Conservation (phyloP, 2,329 filamentous ascomycete species). For the Macrophomina pseudophaseolina region DNA sequence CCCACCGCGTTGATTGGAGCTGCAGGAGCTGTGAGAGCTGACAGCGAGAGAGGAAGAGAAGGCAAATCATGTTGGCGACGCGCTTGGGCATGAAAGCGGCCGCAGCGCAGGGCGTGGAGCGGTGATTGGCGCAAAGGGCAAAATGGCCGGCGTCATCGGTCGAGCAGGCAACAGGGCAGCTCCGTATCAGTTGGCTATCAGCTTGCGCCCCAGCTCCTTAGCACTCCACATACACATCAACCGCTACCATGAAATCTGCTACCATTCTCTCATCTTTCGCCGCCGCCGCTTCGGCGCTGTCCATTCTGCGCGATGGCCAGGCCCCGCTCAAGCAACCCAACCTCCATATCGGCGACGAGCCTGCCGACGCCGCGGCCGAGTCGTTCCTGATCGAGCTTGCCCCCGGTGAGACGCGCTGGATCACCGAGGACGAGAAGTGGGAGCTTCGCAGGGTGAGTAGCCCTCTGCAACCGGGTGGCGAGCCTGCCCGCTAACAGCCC, state of each 20-base stretch:
- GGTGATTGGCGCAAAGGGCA: conserved; percentile 11
- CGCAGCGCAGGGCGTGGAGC: conserved; percentile 7
- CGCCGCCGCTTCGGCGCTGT: conserved; percentile 25
- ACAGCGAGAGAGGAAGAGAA: background rate
- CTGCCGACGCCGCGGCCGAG: conserved; percentile 21
- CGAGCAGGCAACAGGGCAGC: background rate
- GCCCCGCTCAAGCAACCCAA: conserved; percentile 20
- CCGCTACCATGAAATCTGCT: conserved; percentile 25
- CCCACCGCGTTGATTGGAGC: too few species aligned
- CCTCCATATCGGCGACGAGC: background rate
- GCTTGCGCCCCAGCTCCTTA: conserved; percentile 5
- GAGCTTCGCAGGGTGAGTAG: conserved; percentile 76
- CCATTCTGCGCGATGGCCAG: conserved; percentile 23
- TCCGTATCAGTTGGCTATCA: conserved; percentile 21
- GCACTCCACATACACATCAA: background rate
- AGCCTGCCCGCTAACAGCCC: conserved; percentile 32
- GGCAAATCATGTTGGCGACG: background rate
- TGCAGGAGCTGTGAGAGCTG: background rate
- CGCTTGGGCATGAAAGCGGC: conserved; percentile 1
- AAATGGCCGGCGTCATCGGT: conserved; percentile 12
- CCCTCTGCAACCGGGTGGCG: background rate
- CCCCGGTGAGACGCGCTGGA: conserved; percentile 83
- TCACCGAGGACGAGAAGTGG: conserved; percentile 96
- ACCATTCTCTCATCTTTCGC: conserved; percentile 22
- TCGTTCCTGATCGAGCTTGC: conserved; percentile 80